Evolutionary conservation across 2,329 filamentous ascomycete genomes (phyloP).

Genomic region (Nemania diffusa): DNA sequence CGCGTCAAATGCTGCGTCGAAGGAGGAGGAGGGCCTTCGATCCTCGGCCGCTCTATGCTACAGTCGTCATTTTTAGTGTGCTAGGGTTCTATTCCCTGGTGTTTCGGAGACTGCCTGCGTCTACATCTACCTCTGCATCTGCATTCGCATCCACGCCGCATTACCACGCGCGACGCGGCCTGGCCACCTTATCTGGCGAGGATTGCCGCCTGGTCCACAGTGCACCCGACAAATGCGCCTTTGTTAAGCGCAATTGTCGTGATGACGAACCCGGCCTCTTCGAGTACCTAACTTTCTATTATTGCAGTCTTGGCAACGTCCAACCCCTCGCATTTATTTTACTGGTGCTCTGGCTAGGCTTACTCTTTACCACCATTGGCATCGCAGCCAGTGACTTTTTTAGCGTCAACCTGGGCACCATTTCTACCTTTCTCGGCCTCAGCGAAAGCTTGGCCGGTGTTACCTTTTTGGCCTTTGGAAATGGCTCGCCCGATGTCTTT

Average conservation of each 20-base stretch:
- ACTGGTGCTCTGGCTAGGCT: slow-evolving; percentile 82
- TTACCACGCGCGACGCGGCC: slow-evolving; percentile 35
- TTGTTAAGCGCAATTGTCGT: slow-evolving; percentile 81
- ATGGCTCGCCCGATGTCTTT: slow-evolving; percentile 97
- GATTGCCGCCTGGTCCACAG: slow-evolving; percentile 84
- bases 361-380: slow-evolving; percentile 96
- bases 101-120: slow-evolving; percentile 21
- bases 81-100: slow-evolving; percentile 59
- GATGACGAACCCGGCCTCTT: slow-evolving; percentile 92
- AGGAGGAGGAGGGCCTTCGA: slow-evolving; percentile 53
- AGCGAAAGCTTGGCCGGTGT: slow-evolving; percentile 97
- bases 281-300: slow-evolving; percentile 90
- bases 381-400: slow-evolving; percentile 99
- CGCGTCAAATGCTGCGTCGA: neutral
- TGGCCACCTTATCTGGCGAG: slow-evolving; percentile 44
- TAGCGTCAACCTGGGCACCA: slow-evolving; percentile 94
- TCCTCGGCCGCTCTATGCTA: slow-evolving; percentile 62
- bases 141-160: slow-evolving; percentile 10
- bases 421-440: slow-evolving; percentile 87
- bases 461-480: slow-evolving; percentile 95
- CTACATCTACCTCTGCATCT: neutral
- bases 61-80: slow-evolving; percentile 58
- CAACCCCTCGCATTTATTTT: slow-evolving; percentile 83
- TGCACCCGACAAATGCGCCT: slow-evolving; percentile 84
- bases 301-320: slow-evolving; percentile 76